phyloP scores from a whole-genome alignment of 495 filamentous ascomycete genomes.

The Trichoderma reesei region DNA sequence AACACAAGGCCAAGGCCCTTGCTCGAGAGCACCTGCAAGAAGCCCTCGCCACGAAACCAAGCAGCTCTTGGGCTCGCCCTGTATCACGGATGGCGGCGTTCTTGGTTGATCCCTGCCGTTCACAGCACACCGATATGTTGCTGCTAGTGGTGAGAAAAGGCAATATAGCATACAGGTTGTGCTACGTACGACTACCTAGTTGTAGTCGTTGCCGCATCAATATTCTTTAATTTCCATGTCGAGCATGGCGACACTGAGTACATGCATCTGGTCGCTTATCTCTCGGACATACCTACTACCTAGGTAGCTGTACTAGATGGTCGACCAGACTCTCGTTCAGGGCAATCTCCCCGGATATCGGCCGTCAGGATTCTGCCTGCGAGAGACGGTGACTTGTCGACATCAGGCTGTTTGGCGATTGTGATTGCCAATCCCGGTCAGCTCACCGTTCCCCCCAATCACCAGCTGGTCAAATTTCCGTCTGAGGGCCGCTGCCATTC shows the following conservation, averaged over 20 bases:
- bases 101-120: slow-evolving; percentile 1
- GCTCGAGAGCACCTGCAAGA: neutral
- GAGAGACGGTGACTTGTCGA: neutral
- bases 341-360: slow-evolving; percentile 5
- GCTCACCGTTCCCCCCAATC: neutral
- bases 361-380: slow-evolving; percentile 1
- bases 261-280: neutral
- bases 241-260: too few species aligned
- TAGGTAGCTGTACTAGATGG: too few species aligned
- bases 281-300: neutral
- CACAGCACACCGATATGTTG: neutral
- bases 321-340: neutral
- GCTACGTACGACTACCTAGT: neutral
- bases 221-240: slow-evolving; percentile 2
- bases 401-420: neutral
- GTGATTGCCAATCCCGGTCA: neutral
- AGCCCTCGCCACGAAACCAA: neutral
- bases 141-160: neutral
- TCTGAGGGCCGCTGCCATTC: neutral
- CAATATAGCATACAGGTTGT: neutral
- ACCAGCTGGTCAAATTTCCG: neutral
- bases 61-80: neutral
- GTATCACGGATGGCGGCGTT: too few species aligned
- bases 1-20: neutral
- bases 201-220: neutral